Evolutionary conservation across 1,139 yeast genomes (phyloP), one percentile per base, ranked within the genome.

Genomic region (Eremothecium coryli): DNA sequence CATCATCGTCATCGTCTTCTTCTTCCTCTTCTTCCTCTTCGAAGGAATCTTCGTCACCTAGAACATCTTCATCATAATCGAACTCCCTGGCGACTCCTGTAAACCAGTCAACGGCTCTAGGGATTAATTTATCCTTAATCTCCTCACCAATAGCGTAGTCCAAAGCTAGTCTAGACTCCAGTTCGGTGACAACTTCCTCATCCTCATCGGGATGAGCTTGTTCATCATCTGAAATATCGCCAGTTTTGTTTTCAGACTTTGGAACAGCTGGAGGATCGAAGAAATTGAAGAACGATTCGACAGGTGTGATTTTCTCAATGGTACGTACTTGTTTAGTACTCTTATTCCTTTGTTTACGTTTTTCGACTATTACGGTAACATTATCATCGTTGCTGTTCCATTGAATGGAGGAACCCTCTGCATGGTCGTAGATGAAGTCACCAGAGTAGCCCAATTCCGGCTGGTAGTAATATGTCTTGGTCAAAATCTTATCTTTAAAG

Each of bases 121-220:
- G 96, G 48, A 90, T 81, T 58, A 90, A 73, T 61, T 93, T 80
- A 60, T 93, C 97, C 67, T 93, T 90, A 60, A 90, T 77, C 55
- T 86, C 93, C 64, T 90, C 99, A 42, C 98, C 99, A 46, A 88
- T 70, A 56, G 88, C 93, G 65, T 90, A 93, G 64, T 90, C 99
- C 52, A 82, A 68, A 52, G 88, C 96, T 51, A 90, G 72, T 56
- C 85, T 74, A 38, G 76, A 81, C 58, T 88, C 96, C 49, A 85
- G 67, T 42, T 80, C 90, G 34, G 71, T 84, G 39, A 76, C 80
- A 36, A 72, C 80, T 20, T 76, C 82, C 26, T 74, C 81, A 7
- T 70, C 78, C 15, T 61, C 66, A 6, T 66, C 71, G 15, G 65
- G 71, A 6, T 62, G 68, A 4, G 57, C 64, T 9, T 61, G 64